Base-by-base conservation (phyloP, 2,329 filamentous ascomycete genomes). In the Scedosporium apiospermum region DNA sequence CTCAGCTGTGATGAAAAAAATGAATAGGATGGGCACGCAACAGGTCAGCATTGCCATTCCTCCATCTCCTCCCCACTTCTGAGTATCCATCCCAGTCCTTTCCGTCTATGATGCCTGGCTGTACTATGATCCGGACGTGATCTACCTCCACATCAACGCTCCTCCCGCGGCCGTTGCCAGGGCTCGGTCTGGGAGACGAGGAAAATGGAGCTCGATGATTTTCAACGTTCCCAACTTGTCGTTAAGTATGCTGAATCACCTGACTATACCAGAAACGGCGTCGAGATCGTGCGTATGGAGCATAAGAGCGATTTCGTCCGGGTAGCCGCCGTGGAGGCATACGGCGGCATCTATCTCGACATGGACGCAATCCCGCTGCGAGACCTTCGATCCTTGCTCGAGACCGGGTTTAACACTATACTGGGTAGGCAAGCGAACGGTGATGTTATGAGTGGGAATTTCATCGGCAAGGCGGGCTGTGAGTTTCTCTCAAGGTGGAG, bases 111-210 rank as follows among this genome's bases (percentile, higher is more conserved):
- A 67, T 0, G 65, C 66, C 0, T 66, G 65, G 61, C 41, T 64
- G 30, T 65, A 64, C 64, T 68, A 65, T 65, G 58, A 62, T 1
- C 70, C 69, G 2, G 61, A 65, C 7, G 60, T 34, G 16, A 70
- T 71, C 46, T 70, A 68, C 60, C 65, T 71, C 0, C 68, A 70
- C 63, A 72, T 69, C 53, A 70, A 72, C 55, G 68, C 65, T 12
- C 44, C 63, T 4, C 27, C 61, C 5, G 59, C 67, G 9, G 34
- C 55, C 4, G 38, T 58, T 23, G 38, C 44, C 7, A 9, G 4
- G 63, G 63, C 14, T 65, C 69, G 0, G 61, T 62, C 21, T 4
- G 65, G 64, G 3, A 27, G 57, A 3, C 41, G 61, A 3, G 66
- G 66, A 23, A 68, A 67, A 55, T 73, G 70, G 70, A 65, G 62